Conservation (phyloP, 139 green algal species). For the Chlorella vulgaris region DNA sequence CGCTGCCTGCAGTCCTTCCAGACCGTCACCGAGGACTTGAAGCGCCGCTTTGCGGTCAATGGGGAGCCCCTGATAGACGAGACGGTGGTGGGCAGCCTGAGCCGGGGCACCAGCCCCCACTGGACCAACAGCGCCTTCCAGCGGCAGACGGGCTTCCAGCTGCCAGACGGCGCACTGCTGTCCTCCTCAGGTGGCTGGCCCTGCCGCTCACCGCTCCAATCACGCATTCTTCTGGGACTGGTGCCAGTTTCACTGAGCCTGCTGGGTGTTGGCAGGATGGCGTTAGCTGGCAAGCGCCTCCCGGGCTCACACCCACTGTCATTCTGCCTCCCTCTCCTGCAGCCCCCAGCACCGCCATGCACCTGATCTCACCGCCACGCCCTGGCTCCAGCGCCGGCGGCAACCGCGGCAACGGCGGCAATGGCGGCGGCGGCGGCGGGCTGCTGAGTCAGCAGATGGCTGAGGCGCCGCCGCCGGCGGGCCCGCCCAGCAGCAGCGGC, state of each 20-base stretch:
- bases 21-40: constrained; percentile 76
- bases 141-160: constrained; percentile 44
- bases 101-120: constrained; percentile 25
- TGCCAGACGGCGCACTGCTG: neutral
- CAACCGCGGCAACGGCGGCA: too few relatives aligned
- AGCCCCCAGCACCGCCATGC: constrained; percentile 1
- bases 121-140: constrained; percentile 17
- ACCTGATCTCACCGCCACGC: neutral
- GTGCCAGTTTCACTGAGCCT: too few relatives aligned
- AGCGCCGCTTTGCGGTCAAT: constrained; percentile 65
- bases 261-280: too few relatives aligned
- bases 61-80: constrained; percentile 63
- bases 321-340: neutral
- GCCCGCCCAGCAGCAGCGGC: neutral
- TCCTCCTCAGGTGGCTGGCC: neutral
- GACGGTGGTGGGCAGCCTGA: constrained; percentile 32
- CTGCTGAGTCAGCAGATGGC: constrained; percentile 40
- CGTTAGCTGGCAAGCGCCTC: too few relatives aligned
- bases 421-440: neutral
- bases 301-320: neutral
- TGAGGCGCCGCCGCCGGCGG: neutral
- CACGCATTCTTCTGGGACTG: too few relatives aligned
- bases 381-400: neutral
- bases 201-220: too few relatives aligned
- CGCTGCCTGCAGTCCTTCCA: constrained; percentile 58